Percentiles rank a stretch among this genome's conserved stretches.
phyloP scores from a whole-genome alignment of 768 basidiomycete species.

The Lactarius hatsudake region DNA sequence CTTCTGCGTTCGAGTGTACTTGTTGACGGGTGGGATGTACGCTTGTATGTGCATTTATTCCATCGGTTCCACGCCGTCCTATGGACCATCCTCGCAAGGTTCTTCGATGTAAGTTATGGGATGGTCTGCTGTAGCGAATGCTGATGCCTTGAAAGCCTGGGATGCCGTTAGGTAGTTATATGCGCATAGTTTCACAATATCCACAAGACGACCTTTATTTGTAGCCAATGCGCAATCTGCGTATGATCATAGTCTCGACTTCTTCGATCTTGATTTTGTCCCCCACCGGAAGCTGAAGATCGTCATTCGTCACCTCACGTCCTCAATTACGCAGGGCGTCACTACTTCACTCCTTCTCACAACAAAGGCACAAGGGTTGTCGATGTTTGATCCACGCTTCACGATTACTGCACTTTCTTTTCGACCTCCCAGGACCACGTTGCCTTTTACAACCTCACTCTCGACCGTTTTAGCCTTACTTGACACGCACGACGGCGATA shows the following conservation, averaged over 20 bases:
- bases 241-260: not conserved
- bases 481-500: not conserved
- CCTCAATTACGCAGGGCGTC: not conserved
- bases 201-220: not conserved
- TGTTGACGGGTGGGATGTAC: slow-evolving; percentile 2
- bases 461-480: not conserved
- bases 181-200: not conserved
- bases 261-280: slow-evolving; percentile 1
- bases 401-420: not conserved
- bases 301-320: not conserved
- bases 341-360: not conserved
- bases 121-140: not conserved
- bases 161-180: slow-evolving; percentile 2
- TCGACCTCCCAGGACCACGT: slow-evolving; percentile 1
- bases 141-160: not conserved
- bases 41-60: not conserved
- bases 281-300: not conserved
- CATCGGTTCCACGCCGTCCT: not conserved
- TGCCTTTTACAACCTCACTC: slow-evolving; percentile 1
- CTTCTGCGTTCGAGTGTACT: not conserved
- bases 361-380: slow-evolving; percentile 1
- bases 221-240: not conserved
- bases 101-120: not conserved
- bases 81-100: not conserved
- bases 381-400: slow-evolving; percentile 1